Evolutionary conservation across 169 alveolate species (phyloP).

Genomic region (Plasmodium gonderi): DNA sequence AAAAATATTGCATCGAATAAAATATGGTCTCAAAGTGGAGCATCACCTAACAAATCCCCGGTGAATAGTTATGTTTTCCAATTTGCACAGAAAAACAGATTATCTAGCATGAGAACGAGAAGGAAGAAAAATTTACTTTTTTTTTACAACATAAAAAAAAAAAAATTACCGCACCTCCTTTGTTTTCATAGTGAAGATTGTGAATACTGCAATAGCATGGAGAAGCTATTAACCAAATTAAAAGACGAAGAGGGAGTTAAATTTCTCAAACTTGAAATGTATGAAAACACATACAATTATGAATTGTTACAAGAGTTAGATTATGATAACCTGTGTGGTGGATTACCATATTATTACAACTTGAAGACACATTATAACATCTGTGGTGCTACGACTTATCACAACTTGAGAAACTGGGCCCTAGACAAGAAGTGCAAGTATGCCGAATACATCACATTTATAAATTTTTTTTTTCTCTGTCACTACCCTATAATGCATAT

Average conservation of each 20-base stretch:
- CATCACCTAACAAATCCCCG: not conserved
- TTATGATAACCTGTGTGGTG: slow-evolving; percentile 82
- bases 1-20: not conserved
- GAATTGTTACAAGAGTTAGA: slow-evolving; percentile 84
- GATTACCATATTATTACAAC: slow-evolving; percentile 89
- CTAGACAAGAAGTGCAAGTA: slow-evolving; percentile 77
- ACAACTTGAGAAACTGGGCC: slow-evolving; percentile 85
- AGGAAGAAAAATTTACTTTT: not conserved
- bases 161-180: slow-evolving; percentile 80
- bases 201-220: slow-evolving; percentile 81
- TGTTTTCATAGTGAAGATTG: slow-evolving; percentile 83
- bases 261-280: slow-evolving; percentile 34
- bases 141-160: slow-evolving; percentile 62
- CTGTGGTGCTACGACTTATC: slow-evolving; percentile 87
- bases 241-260: slow-evolving; percentile 50
- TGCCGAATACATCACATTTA: not conserved
- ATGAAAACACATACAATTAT: slow-evolving; percentile 27
- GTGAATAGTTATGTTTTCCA: not conserved
- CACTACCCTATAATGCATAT: no score
- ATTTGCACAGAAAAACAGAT: slow-evolving; percentile 1
- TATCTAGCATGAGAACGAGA: not conserved
- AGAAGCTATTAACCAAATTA: slow-evolving; percentile 16
- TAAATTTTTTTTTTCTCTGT: not conserved
- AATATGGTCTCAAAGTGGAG: not conserved
- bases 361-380: slow-evolving; percentile 80